These are phyloP conservation scores for Nitzschia palea DNA, from an alignment of 108 stramenopile genomes.

Conservation along the genomic window DNA sequence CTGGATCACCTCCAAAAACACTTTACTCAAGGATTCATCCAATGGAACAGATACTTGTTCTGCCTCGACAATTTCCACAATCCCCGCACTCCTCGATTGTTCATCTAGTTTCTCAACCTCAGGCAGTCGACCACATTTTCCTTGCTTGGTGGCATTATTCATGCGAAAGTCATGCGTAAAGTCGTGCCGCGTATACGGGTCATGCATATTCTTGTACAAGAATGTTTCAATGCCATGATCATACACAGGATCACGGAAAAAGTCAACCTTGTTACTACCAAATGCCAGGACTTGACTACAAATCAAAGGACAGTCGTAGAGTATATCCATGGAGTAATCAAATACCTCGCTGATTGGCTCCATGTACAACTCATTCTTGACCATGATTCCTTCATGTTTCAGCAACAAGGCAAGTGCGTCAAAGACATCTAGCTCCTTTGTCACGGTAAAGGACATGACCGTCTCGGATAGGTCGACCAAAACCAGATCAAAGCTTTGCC, in stretches of 20 bases:
- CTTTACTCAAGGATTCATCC: constrained; percentile 26
- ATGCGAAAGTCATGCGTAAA: constrained; percentile 65
- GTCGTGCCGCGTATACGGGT: constrained; percentile 21
- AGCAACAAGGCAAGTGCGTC: constrained; percentile 58
- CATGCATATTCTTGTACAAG: constrained; percentile 22
- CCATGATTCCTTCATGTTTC: constrained; percentile 63
- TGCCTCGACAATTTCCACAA: constrained; percentile 66
- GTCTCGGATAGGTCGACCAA: constrained; percentile 84
- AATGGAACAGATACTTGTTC: constrained; percentile 40
- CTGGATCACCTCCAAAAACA: neutral
- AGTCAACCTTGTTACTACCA: constrained; percentile 71
- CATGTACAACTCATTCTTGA: constrained; percentile 23
- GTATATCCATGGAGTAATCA: constrained; percentile 18
- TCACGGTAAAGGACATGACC: constrained; percentile 70
- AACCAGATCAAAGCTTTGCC: constrained; percentile 84
- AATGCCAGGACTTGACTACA: constrained; percentile 69
- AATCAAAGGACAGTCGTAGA: constrained; percentile 47
- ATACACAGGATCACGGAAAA: constrained; percentile 38
- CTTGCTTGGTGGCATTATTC: constrained; percentile 37
- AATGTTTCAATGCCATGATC: constrained; percentile 32
- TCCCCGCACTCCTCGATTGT: constrained; percentile 59
- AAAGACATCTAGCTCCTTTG: constrained; percentile 68
- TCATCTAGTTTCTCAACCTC: neutral
- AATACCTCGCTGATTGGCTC: constrained; percentile 22
- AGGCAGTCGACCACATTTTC: constrained; percentile 16